Percentiles rank a stretch among this genome's conserved stretches.
These are phyloP conservation scores for Escovopsis weberi DNA, from an alignment of 2,329 filamentous ascomycete genomes.

Conservation along the genomic window DNA sequence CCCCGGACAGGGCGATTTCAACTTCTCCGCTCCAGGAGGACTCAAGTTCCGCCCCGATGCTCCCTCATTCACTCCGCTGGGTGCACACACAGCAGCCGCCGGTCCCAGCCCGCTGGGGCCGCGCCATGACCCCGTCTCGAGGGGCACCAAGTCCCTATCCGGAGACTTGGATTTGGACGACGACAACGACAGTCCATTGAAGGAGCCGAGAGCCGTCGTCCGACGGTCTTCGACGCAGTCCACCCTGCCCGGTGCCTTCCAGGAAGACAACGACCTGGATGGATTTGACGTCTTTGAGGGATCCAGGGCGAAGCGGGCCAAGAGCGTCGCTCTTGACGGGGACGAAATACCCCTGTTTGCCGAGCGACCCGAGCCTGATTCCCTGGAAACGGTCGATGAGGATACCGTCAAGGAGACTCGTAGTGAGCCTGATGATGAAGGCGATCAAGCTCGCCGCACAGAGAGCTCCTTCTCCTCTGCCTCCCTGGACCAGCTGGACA, in stretches of 20 bases:
- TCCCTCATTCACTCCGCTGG: slow-evolving; percentile 56
- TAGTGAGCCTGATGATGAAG: slow-evolving; percentile 19
- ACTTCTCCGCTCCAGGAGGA: slow-evolving; percentile 45
- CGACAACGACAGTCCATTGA: slow-evolving; percentile 40
- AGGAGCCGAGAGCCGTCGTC: slow-evolving; percentile 68
- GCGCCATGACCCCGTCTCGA: slow-evolving; percentile 27
- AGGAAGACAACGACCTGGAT: slow-evolving; percentile 18
- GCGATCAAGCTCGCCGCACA: slow-evolving; percentile 26
- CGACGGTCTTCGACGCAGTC: slow-evolving; percentile 35
- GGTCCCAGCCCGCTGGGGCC: slow-evolving; percentile 27
- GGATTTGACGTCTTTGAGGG: slow-evolving; percentile 49
- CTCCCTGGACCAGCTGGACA: slow-evolving; percentile 38
- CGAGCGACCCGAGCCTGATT: slow-evolving; percentile 24
- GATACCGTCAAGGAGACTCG: slow-evolving; percentile 11
- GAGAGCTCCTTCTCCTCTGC: slow-evolving; percentile 42
- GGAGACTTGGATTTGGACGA: slow-evolving; percentile 48
- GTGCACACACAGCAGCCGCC: slow-evolving; percentile 31
- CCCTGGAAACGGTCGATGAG: slow-evolving; percentile 10
- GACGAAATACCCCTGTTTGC: slow-evolving; percentile 68
- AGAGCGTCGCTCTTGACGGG: slow-evolving; percentile 47
- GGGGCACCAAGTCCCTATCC: slow-evolving; percentile 45
- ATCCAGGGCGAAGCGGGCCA: slow-evolving; percentile 61
- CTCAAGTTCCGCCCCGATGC: slow-evolving; percentile 64
- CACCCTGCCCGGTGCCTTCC: slow-evolving; percentile 7
- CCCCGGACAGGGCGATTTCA: slow-evolving; percentile 50